Evolutionary conservation across 805 yeast species (phyloP), one percentile per base, ranked within the genome.

Genomic region (Middelhovenomyces tepae): DNA sequence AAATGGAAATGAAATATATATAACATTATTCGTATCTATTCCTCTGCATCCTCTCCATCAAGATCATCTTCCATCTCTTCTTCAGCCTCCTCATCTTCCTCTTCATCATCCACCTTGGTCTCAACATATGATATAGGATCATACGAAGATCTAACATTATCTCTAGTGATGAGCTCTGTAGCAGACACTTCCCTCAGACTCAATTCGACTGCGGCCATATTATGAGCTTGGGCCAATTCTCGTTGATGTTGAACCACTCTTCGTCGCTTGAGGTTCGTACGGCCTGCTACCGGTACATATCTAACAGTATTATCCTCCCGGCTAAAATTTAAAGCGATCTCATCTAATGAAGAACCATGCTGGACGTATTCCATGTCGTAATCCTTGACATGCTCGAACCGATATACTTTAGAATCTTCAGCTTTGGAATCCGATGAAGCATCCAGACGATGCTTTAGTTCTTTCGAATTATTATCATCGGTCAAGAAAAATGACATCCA

Each of bases 41-140:
- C n/a, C n/a, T n/a, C n/a, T n/a, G n/a, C n/a, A n/a, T n/a, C n/a
- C n/a, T n/a, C n/a, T n/a, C n/a, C n/a, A n/a, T n/a, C n/a, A n/a
- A n/a, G n/a, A n/a, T n/a, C n/a, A n/a, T n/a, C n/a, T n/a, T n/a
- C n/a, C n/a, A n/a, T n/a, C 7, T 51, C 49, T 15, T 45, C 60
- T 5, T 54, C 59, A 10, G 54, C 60, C 13, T 40, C 54, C 8
- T 47, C 57, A 2, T 51, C 65, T 14, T 56, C 62, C 14, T 55
- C 67, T 11, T 56, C 64, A 15, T 57, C 70, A 6, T 63, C 71
- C 7, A 70, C 71, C 27, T 75, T 81, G 23, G 71, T 77, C 15
- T 67, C 78, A 44, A 72, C 77, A 52, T 78, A 82, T 47, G 77
- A 81, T 63, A 81, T 78, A 24, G 91, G 89, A 59, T 83, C 94